These are phyloP conservation scores for Phascolomyces articulosus DNA, from an alignment of 371 early-diverging fungal genomes.

Conservation along the genomic window DNA sequence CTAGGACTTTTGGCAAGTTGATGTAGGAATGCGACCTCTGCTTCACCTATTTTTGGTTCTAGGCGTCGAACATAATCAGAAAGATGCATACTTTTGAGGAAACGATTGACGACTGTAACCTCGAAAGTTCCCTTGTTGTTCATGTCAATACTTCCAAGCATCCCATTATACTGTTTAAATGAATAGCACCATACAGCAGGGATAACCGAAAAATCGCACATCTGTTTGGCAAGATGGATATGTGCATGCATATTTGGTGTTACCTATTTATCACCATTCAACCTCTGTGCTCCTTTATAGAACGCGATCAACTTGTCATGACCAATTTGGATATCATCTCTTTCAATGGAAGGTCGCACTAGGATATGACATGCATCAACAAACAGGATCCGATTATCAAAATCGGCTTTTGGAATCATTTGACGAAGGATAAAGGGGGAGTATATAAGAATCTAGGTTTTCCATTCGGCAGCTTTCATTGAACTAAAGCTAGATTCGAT, in stretches of 20 bases:
- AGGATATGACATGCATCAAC: conserved; percentile 8
- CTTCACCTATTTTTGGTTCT: too few species aligned
- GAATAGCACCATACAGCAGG: too few species aligned
- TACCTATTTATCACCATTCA: background rate
- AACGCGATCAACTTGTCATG: background rate
- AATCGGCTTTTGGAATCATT: background rate
- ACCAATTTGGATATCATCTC: background rate
- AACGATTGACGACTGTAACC: too few species aligned
- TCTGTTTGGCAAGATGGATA: background rate
- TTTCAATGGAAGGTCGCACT: background rate
- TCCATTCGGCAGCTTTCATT: conserved; percentile 12
- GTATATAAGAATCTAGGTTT: background rate
- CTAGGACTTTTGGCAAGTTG: too few species aligned
- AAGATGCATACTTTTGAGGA: too few species aligned
- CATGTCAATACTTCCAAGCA: background rate
- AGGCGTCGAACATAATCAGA: too few species aligned
- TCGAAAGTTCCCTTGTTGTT: conserved; percentile 4
- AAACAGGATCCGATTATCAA: conserved; percentile 3
- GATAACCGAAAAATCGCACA: conserved; percentile 8
- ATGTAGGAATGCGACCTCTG: too few species aligned
- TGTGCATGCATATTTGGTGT: conserved; percentile 5
- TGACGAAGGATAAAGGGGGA: background rate
- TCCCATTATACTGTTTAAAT: conserved; percentile 10
- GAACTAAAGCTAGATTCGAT: background rate
- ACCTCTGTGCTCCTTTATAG: background rate